Base-by-base conservation (phyloP, 805 yeast genomes). In the Nakazawaea holstii region DNA sequence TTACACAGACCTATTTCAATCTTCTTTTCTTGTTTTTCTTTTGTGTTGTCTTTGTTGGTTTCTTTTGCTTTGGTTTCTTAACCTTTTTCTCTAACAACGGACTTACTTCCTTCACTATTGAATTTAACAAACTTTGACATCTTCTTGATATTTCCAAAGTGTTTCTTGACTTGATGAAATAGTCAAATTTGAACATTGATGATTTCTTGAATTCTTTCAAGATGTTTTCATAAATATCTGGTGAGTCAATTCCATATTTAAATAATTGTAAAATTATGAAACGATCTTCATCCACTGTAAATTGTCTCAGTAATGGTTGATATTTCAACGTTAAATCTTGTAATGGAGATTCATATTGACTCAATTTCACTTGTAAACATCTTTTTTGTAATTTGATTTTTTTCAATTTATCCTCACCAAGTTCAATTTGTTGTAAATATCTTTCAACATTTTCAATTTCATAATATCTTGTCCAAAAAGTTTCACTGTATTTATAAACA, bases 401-500 rank as follows among this genome's bases (percentile, higher is more conserved):
- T 41, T 79, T 70, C 26, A 87, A 76, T 62, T 78, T 85, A 51
- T 90, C 96, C 61, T 94, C 98, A 13, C 98, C 99, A 3, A 77
- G 74, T 59, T 90, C 96, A 51, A 94, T 88, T 57, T 83, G 92
- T 15, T 76, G 70, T 46, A 91, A 66, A 63, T 84, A 88, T 53
- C 87, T 77, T 55, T 94, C 99, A 65, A 83, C 84, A 9, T 96
- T 96, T 31, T 92, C 98, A 52, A 94, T 84, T 55, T 83, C 87
- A 43, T 77, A 72, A 58, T 80, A 84, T 45, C 84, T 76, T 26
- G 74, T 58, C 99, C 98, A 94, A 63, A 94, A 94, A 8, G 76
- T 84, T 45, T 74, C 73, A 10, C 91, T 82, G 61, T 92, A 94
- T 33, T 78, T 83, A 49, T 80, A 65, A 10, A 92, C 87, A 52